Conservation (phyloP, 495 filamentous ascomycete genomes). For the Aspergillus nidulans region DNA sequence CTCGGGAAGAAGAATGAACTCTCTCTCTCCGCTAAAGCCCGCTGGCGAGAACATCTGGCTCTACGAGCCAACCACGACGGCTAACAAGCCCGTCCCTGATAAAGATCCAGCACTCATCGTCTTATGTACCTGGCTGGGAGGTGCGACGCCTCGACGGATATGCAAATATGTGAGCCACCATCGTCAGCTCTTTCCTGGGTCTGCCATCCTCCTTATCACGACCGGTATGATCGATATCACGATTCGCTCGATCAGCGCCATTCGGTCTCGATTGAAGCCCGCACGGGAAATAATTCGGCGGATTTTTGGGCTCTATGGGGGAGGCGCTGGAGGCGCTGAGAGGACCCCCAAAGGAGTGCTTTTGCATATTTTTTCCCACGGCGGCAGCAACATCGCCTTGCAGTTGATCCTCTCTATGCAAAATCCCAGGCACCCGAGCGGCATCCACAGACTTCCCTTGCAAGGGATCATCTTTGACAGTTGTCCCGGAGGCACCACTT, state of each 20-base stretch:
- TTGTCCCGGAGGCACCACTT: constrained; percentile 26
- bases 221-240: constrained; percentile 17
- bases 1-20: neutral
- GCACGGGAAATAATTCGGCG: constrained; percentile 18
- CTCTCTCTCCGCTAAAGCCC: neutral
- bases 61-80: constrained; percentile 14
- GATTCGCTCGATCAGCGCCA: constrained; percentile 16
- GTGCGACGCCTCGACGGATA: constrained; percentile 26
- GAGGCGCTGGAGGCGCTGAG: neutral
- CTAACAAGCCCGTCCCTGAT: neutral
- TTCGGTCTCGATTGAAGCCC: constrained; percentile 20
- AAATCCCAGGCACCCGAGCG: constrained; percentile 11
- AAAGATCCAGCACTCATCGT: constrained; percentile 20
- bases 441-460: constrained; percentile 11
- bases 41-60: constrained; percentile 18
- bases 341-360: constrained; percentile 17
- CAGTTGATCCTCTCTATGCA: constrained; percentile 25
- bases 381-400: constrained; percentile 23
- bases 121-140: constrained; percentile 28
- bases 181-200: constrained; percentile 15
- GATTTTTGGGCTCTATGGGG: constrained; percentile 14
- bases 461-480: constrained; percentile 27
- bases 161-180: constrained; percentile 26
- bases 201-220: constrained; percentile 27
- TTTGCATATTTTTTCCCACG: constrained; percentile 30